A percentile compares a stretch with the other conserved stretches of the same genome.
These are phyloP conservation scores for Termitomyces sp. DNA, from an alignment of 768 basidiomycete genomes.

Conservation along the genomic window DNA sequence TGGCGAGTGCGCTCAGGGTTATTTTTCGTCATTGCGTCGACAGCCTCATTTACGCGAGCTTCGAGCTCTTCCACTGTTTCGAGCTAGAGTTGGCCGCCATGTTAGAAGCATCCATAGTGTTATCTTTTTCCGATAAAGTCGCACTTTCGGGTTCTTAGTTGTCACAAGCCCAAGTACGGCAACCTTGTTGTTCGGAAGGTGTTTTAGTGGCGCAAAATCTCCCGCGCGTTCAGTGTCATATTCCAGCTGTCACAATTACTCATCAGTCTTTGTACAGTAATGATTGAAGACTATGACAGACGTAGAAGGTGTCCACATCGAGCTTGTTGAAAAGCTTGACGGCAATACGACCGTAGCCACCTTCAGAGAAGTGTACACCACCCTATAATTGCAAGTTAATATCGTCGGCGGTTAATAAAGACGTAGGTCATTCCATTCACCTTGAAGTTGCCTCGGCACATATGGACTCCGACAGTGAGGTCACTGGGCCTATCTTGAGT, in stretches of 20 bases:
- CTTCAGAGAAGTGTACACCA: constrained; percentile 56
- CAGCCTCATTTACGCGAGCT: constrained; percentile 51
- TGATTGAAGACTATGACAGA: constrained; percentile 17
- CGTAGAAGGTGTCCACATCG: constrained; percentile 55
- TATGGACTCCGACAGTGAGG: constrained; percentile 53
- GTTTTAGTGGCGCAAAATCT: constrained; percentile 52
- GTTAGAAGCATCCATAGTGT: neutral
- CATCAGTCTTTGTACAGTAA: neutral
- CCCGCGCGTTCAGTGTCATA: constrained; percentile 66
- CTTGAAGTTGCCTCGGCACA: constrained; percentile 55
- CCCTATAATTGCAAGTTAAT: constrained; percentile 17
- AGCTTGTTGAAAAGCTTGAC: constrained; percentile 54
- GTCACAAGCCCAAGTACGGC: constrained; percentile 49
- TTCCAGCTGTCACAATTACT: constrained; percentile 43
- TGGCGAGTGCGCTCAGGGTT: constrained; percentile 40
- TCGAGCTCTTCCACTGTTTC: constrained; percentile 49
- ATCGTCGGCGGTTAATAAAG: constrained; percentile 10
- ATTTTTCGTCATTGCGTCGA: constrained; percentile 42
- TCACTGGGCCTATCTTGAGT: constrained; percentile 51
- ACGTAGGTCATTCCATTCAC: constrained; percentile 24
- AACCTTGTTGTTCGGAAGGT: constrained; percentile 44
- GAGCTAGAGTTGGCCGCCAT: constrained; percentile 33
- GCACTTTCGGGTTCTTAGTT: constrained; percentile 42
- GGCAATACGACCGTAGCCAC: constrained; percentile 55
- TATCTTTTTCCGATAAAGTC: neutral